Evolutionary conservation across 2,329 filamentous ascomycete species (phyloP), one percentile per base, ranked within the genome.

Genomic region (Fonsecaea erecta): DNA sequence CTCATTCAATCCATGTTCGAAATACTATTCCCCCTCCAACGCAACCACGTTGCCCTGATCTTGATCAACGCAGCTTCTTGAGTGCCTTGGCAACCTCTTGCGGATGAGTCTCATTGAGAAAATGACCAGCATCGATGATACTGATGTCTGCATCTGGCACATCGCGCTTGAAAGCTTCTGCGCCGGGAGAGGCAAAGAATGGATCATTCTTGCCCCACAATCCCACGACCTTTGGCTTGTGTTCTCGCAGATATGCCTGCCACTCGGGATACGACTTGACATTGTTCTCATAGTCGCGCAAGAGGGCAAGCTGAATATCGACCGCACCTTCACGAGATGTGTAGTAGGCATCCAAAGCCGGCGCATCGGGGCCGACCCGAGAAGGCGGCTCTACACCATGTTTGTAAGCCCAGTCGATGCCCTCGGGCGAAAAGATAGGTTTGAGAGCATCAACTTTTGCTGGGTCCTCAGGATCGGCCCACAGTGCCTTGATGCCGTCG

Each of bases 131-230:
- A 35, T 56, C 14, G 28, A 35, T 35, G n/a, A 18, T 7, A 11
- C 12, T 32, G 11, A 26, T 40, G 6, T 37, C 24, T 56, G 35
- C 28, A 40, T 35, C 53, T n/a, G 53, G 53, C 35, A 35, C 14
- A 18, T 32, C 14, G 14, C 35, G 35, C 28, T 56, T 32, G 32
- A 55, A n/a, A 18, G 28, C 16, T 12, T 37, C 30, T 18, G 18
- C 28, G 11, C 35, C 53, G 8, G 53, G 32, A n/a, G n/a, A 40
- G 18, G 18, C 18, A n/a, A 56, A 32, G 28, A 56, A 40, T 56
- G 53, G 18, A 56, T 56, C 53, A 30, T 34, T 55, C 24, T 55
- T 30, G 52, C 52, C 21, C 40, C 40, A 46, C 18, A 46, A 16
- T 21, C 16, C 40, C 3, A 46, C 40, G 3, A 46, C 16, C 40